Base-by-base conservation (phyloP, 768 basidiomycete genomes). In the Chlorophyllum brunneum region DNA sequence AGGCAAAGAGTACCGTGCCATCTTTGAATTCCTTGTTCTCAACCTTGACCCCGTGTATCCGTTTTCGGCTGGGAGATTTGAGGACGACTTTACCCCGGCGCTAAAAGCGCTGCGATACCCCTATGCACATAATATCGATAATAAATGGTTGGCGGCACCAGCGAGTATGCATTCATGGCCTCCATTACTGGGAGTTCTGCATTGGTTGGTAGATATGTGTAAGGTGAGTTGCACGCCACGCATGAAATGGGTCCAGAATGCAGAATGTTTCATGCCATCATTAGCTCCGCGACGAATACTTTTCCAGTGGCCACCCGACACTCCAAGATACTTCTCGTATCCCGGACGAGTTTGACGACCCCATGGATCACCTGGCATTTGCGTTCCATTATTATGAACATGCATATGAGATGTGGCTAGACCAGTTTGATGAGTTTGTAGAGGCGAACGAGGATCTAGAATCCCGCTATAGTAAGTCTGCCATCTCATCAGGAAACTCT, bases 121-220 rank as follows among this genome's bases (percentile, higher is more conserved):
- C 0, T 89, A 84, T 54, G 77, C 83, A 3, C 78, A 85, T 45
- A 77, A 81, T 52, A 78, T 98, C 15, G 90, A 92, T 58, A 83
- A 85, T 46, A 94, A 90, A 57, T 92, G 90, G 79, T 68, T 98
- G 4, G 86, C 86, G 6, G 86, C 94, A 2, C 89, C 93, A 0
- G 95, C 91, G 0, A 87, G 85, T 48, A 86, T 88, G 74, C 88
- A 92, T 68, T 85, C 87, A n/a, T 98, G 95, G 97, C 91, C 92
- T 0, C 75, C 82, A 18, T 68, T 97, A 22, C 74, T 98, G 13
- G 95, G 89, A 18, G 88, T 90, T 61, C 65, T 98, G 29, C 88
- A 95, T 67, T 99, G 97, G 97, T 70, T 99, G 11, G 90, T 89
- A 6, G 86, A 91, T 59, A 66, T 91, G 58, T 86, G 88, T 61